Base-by-base conservation (phyloP, 2,329 filamentous ascomycete species). In the Clarireedia monteithiana region DNA sequence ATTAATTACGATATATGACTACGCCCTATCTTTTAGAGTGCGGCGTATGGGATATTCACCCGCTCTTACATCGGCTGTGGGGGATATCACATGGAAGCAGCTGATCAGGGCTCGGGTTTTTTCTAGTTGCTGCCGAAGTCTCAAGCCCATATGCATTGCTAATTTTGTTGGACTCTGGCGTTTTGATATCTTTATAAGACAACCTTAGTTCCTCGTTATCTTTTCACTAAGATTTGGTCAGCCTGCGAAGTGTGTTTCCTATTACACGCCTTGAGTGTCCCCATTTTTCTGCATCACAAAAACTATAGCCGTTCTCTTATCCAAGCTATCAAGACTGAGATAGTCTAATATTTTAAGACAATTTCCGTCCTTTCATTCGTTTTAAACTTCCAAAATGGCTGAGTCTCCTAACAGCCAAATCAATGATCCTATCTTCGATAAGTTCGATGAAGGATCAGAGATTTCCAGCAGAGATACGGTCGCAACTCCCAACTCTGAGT, bases 361-460 rank as follows among this genome's bases (percentile, higher is more conserved):
- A 55, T 26, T 9, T 14, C 9, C 3, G 9, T 2, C 23, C 38
- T 6, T 24, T 42, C 26, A 2, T 30, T 26, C 38, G 10, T 15
- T 34, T 39, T 27, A 36, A 15, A 44, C 24, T 17, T 30, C 5
- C 30, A 50, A n/a, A 34, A 63, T 63, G 61, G 42, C 60, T 5
- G 51, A 59, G 12, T 63, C 64, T 50, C 60, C 62, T 38, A 61
- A 62, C 34, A 63, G 58, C 50, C 65, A 62, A 46, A 56, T 57
- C n/a, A 58, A 49, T 17, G 62, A 64, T 46, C 60, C 59, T n/a
- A 58, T 66, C 39, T 67, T 64, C 50, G 63, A 67, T 46, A 64
- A 60, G 47, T 60, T 59, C 34, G 54, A 50, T 23, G 63, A 64
- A 27, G 60, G 64, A 10, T 62, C 60, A 1, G 64, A 65, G 44